Percentiles rank a stretch among this genome's conserved stretches.
phyloP scores from a whole-genome alignment of 192 early-diverging fungal genomes.

The Coemansia sp. region DNA sequence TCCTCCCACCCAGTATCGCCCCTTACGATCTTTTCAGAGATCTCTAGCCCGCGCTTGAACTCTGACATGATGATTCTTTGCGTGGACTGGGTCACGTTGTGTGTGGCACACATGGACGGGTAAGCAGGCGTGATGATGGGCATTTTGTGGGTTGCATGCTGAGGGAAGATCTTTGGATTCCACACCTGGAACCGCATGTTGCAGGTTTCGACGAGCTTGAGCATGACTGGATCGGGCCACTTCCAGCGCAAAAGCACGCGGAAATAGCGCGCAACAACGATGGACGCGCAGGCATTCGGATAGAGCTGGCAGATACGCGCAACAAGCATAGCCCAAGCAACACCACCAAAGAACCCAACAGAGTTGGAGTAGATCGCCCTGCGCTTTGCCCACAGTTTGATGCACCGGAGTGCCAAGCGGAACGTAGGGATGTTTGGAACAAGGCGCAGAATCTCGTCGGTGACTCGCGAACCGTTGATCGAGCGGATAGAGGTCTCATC shows the following conservation, averaged over 20 bases:
- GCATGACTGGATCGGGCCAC: constrained; percentile 91
- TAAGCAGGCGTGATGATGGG: constrained; percentile 99
- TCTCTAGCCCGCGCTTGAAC: constrained; percentile 75
- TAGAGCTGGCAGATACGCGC: constrained; percentile 95
- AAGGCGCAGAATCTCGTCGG: constrained; percentile 91
- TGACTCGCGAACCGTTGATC: constrained; percentile 94
- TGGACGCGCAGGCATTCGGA: constrained; percentile 87
- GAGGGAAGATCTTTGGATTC: constrained; percentile 88
- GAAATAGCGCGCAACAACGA: constrained; percentile 89
- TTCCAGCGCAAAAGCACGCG: constrained; percentile 83
- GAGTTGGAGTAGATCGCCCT: constrained; percentile 94
- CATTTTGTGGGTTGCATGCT: constrained; percentile 85
- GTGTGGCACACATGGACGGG: constrained; percentile 97
- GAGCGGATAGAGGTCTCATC: constrained; percentile 86
- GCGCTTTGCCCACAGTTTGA: constrained; percentile 96
- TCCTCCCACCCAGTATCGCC: constrained; percentile 76
- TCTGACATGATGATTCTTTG: constrained; percentile 80
- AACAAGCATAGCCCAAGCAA: constrained; percentile 98
- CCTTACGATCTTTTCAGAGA: constrained; percentile 75
- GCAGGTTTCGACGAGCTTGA: constrained; percentile 86
- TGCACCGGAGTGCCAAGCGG: constrained; percentile 84
- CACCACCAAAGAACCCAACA: constrained; percentile 97
- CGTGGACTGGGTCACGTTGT: constrained; percentile 92
- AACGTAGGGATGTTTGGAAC: constrained; percentile 91
- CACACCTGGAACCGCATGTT: constrained; percentile 86